A percentile compares a stretch with the other conserved stretches of the same genome.
Evolutionary conservation across 2,329 filamentous ascomycete species (phyloP).

Genomic region (Lasiodiplodia gonubiensis): DNA sequence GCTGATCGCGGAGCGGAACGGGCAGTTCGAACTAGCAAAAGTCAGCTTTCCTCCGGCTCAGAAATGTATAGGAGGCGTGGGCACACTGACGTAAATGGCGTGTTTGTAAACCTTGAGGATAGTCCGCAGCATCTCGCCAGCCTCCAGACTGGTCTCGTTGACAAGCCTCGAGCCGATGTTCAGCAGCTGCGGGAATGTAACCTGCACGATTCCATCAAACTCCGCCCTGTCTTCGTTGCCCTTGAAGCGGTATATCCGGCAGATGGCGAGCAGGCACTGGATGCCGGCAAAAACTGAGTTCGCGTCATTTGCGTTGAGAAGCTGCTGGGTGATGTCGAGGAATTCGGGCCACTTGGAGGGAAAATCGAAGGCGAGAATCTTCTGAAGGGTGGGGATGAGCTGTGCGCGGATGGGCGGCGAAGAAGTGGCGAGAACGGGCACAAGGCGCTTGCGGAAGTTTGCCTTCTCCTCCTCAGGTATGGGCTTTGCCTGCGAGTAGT

Average conservation of each 20-base stretch:
- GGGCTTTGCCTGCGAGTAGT: slow-evolving; percentile 71
- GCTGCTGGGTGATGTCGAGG: slow-evolving; percentile 87
- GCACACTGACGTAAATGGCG: slow-evolving; percentile 81
- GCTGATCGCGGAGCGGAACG: slow-evolving; percentile 74
- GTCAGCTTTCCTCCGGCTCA: slow-evolving; percentile 34
- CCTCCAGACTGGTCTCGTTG: slow-evolving; percentile 89
- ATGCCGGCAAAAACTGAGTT: slow-evolving; percentile 89
- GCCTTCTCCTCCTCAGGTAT: slow-evolving; percentile 90
- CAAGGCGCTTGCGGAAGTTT: slow-evolving; percentile 82
- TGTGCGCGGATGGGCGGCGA: slow-evolving; percentile 85
- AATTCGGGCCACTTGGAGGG: slow-evolving; percentile 93
- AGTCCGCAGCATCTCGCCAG: slow-evolving; percentile 93
- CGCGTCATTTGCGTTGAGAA: slow-evolving; percentile 85
- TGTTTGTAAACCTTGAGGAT: slow-evolving; percentile 98
- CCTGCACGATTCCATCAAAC: slow-evolving; percentile 92
- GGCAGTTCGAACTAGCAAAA: slow-evolving; percentile 79
- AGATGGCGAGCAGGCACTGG: slow-evolving; percentile 92
- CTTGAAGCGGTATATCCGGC: slow-evolving; percentile 95
- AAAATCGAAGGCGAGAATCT: slow-evolving; percentile 95
- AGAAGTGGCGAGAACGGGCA: slow-evolving; percentile 84
- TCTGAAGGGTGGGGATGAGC: slow-evolving; percentile 91
- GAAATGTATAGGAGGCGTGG: not conserved
- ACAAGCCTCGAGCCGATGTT: slow-evolving; percentile 87
- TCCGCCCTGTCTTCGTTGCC: slow-evolving; percentile 79
- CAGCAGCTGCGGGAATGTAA: slow-evolving; percentile 86